phyloP scores from a whole-genome alignment of 106 monocot species.

The Platanthera zijinensis region DNA sequence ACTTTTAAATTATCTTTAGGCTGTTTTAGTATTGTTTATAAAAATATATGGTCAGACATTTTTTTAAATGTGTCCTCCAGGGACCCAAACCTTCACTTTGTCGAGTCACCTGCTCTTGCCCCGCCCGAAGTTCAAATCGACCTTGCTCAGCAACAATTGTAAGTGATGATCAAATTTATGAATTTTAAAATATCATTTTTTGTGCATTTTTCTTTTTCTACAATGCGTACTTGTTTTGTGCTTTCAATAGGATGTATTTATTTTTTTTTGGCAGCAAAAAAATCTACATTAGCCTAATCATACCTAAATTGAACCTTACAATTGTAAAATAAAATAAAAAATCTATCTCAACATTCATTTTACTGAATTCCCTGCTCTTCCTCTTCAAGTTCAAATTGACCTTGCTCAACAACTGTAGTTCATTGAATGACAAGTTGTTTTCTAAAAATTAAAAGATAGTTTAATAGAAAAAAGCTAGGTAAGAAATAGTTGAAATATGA shows the following conservation, averaged over 20 bases:
- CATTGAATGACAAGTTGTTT: too few relatives aligned
- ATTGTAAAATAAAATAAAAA: background rate
- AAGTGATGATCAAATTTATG: slow-evolving; percentile 3
- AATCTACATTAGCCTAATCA: background rate
- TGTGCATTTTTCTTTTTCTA: background rate
- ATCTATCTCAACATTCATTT: background rate
- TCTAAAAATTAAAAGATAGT: too few relatives aligned
- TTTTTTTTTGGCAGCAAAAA: background rate
- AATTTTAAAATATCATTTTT: background rate
- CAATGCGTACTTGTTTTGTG: background rate
- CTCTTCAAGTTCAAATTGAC: background rate
- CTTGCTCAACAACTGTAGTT: too few relatives aligned
- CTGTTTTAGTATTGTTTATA: background rate
- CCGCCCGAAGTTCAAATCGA: slow-evolving; percentile 62
- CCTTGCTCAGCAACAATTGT: slow-evolving; percentile 37
- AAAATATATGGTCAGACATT: background rate
- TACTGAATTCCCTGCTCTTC: background rate
- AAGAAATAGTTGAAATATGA: too few relatives aligned
- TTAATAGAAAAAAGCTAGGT: too few relatives aligned
- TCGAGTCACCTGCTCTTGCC: slow-evolving; percentile 49
- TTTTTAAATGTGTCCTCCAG: slow-evolving; percentile 6
- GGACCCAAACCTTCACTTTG: slow-evolving; percentile 51
- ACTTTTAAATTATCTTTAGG: background rate
- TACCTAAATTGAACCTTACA: background rate
- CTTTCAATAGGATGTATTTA: background rate